Evolutionary conservation across 441 rosid species (phyloP).

Genomic region (Aquilaria agallochum): DNA sequence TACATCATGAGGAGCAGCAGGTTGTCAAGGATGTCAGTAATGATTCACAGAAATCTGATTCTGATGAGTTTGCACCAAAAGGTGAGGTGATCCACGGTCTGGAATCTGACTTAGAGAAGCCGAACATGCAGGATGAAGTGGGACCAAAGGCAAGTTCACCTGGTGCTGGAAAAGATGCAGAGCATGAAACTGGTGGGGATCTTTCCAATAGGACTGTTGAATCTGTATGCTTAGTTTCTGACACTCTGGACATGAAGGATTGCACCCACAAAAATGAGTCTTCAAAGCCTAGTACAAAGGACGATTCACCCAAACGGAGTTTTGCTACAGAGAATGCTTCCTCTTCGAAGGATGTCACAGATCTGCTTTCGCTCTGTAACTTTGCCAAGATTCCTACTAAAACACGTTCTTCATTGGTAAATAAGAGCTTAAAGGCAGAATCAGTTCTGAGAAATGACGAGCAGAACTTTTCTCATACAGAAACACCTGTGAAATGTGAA

Average conservation of each 20-base stretch:
- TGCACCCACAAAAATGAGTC: slow-evolving; percentile 23
- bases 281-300: slow-evolving; percentile 36
- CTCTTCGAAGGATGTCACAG: slow-evolving; percentile 39
- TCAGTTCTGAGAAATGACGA: slow-evolving; percentile 33
- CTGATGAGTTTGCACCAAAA: slow-evolving; percentile 35
- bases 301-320: slow-evolving; percentile 30
- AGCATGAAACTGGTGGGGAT: slow-evolving; percentile 35
- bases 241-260: slow-evolving; percentile 43
- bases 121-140: slow-evolving; percentile 39
- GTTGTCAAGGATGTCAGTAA: slow-evolving; percentile 48
- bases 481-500: slow-evolving; percentile 28
- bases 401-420: slow-evolving; percentile 70
- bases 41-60: slow-evolving; percentile 47
- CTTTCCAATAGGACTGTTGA: slow-evolving; percentile 40
- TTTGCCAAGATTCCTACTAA: slow-evolving; percentile 83
- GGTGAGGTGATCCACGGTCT: slow-evolving; percentile 46
- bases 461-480: slow-evolving; percentile 35
- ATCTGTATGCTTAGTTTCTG: slow-evolving; percentile 22
- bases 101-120: slow-evolving; percentile 45
- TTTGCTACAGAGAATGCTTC: slow-evolving; percentile 29
- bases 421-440: slow-evolving; percentile 39
- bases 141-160: slow-evolving; percentile 55
- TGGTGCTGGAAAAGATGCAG: slow-evolving; percentile 35
- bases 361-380: slow-evolving; percentile 66
- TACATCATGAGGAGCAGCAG: slow-evolving; percentile 54